Conservation (phyloP, 1,284 basidiomycete genomes). For the Irpex sp. region DNA sequence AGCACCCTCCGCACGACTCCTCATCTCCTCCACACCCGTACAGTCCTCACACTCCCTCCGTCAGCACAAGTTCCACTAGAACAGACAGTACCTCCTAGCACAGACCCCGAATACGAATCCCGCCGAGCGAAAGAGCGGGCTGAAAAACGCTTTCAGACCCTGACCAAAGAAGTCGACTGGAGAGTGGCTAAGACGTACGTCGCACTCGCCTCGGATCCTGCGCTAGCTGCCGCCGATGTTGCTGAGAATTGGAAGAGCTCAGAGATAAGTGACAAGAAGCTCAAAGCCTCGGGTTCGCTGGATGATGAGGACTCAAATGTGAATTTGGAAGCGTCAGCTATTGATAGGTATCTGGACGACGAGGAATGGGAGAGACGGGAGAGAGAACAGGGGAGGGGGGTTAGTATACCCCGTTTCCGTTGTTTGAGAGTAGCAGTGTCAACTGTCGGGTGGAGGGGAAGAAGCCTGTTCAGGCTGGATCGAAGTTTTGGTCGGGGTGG, state of each 20-base stretch:
- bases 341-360: conserved; percentile 61
- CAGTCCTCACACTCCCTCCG: conserved; percentile 49
- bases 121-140: conserved; percentile 50
- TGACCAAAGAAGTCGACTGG: conserved; percentile 69
- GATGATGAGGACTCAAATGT: not conserved
- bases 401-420: conserved; percentile 14
- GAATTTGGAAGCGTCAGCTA: conserved; percentile 45
- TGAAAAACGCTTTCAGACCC: conserved; percentile 53
- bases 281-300: conserved; percentile 3
- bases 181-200: conserved; percentile 64
- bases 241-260: conserved; percentile 30
- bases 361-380: conserved; percentile 55
- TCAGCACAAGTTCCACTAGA: conserved; percentile 21
- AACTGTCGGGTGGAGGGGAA: not conserved
- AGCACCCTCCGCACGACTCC: conserved; percentile 69
- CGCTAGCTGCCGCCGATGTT: conserved; percentile 36
- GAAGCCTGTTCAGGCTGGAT: not conserved
- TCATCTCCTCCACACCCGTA: conserved; percentile 69
- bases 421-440: not conserved
- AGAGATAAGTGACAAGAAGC: conserved; percentile 11
- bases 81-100: conserved; percentile 14
- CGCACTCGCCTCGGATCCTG: conserved; percentile 45
- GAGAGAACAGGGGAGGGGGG: conserved; percentile 10
- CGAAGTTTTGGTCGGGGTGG: not conserved
- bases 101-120: conserved; percentile 36